These are phyloP conservation scores for Penicillium sp. DNA, from an alignment of 2,329 filamentous ascomycete species.

Conservation along the genomic window DNA sequence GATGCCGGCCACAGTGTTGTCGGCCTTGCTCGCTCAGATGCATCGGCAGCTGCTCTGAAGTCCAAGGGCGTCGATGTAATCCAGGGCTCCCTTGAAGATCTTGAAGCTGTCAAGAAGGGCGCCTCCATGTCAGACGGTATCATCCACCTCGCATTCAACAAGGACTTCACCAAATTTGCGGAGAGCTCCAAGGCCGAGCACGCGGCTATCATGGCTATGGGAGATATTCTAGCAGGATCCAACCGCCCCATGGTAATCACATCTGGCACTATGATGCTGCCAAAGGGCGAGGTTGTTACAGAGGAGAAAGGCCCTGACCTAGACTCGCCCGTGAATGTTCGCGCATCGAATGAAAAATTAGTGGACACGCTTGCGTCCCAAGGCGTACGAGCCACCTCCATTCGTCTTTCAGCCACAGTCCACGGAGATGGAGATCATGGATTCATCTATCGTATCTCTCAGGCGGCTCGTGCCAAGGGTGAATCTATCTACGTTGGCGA, in stretches of 20 bases:
- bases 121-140: slow-evolving; percentile 43
- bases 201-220: slow-evolving; percentile 44
- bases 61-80: slow-evolving; percentile 40
- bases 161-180: slow-evolving; percentile 46
- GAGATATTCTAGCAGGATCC: slow-evolving; percentile 35
- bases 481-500: slow-evolving; percentile 42
- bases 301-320: slow-evolving; percentile 35
- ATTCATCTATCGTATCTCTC: slow-evolving; percentile 36
- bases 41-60: slow-evolving; percentile 33
- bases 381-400: slow-evolving; percentile 39
- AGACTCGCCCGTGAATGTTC: slow-evolving; percentile 26
- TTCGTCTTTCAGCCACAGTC: slow-evolving; percentile 47
- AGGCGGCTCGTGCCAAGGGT: slow-evolving; percentile 33
- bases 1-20: slow-evolving; percentile 46
- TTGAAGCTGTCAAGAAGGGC: slow-evolving; percentile 38
- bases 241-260: slow-evolving; percentile 44
- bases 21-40: slow-evolving; percentile 46
- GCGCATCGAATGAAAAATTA: slow-evolving; percentile 31
- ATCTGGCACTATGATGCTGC: slow-evolving; percentile 40
- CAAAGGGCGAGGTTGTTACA: slow-evolving; percentile 29
- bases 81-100: slow-evolving; percentile 42
- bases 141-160: slow-evolving; percentile 49
- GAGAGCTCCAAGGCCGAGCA: slow-evolving; percentile 36
- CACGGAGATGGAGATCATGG: slow-evolving; percentile 43
- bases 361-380: slow-evolving; percentile 23